Evolutionary conservation across 106 monocot genomes (phyloP).

Genomic region (Acorus gramineus): DNA sequence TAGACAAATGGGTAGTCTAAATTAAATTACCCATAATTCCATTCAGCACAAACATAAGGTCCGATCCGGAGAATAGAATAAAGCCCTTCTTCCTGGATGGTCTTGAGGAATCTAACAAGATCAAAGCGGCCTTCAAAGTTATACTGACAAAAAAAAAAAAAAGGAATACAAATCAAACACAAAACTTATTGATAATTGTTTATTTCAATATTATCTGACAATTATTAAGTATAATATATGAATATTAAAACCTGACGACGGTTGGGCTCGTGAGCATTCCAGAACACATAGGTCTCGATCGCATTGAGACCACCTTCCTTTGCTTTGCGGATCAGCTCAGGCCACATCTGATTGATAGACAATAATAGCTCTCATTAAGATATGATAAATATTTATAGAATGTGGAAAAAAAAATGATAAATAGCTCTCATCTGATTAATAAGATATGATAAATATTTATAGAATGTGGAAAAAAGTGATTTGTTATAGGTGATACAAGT

Average conservation of each 20-base stretch:
- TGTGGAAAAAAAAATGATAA: too few relatives aligned
- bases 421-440: too few relatives aligned
- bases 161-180: background rate
- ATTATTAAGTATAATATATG: too few relatives aligned
- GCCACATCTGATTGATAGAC: conserved; percentile 23
- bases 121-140: conserved; percentile 35
- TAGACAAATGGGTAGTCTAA: too few relatives aligned
- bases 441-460: too few relatives aligned
- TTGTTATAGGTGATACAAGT: too few relatives aligned
- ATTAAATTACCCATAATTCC: conserved; percentile 36
- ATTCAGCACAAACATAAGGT: conserved; percentile 44
- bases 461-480: too few relatives aligned
- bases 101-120: conserved; percentile 37
- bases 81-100: conserved; percentile 37
- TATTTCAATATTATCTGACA: too few relatives aligned
- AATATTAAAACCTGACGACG: conserved; percentile 21
- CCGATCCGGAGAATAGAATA: conserved; percentile 42
- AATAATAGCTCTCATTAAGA: too few relatives aligned
- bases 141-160: conserved; percentile 18
- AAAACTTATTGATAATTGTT: too few relatives aligned
- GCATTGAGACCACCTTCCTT: conserved; percentile 26
- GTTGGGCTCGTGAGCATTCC: conserved; percentile 42
- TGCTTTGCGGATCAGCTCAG: conserved; percentile 24
- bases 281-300: conserved; percentile 33
- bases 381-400: too few relatives aligned